Conservation (phyloP, 2,329 filamentous ascomycete genomes). For the Hysterium pulicare region DNA sequence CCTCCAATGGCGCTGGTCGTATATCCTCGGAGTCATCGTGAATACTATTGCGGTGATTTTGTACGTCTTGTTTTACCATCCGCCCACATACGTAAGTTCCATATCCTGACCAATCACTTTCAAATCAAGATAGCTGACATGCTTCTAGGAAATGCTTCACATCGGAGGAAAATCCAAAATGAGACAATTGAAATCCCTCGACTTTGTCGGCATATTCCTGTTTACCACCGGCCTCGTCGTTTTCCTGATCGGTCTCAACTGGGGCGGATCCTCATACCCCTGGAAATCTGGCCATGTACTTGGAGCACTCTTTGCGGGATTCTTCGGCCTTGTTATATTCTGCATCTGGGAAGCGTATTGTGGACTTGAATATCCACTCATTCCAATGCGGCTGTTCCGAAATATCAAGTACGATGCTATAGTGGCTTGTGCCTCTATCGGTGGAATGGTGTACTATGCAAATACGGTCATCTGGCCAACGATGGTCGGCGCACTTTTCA, state of each 20-base stretch:
- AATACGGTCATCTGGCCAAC: conserved; percentile 32
- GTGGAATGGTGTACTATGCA: conserved; percentile 33
- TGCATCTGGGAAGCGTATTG: conserved; percentile 27
- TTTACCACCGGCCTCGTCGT: conserved; percentile 46
- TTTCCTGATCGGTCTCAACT: conserved; percentile 48
- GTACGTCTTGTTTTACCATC: conserved; percentile 38
- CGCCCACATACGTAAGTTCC: conserved; percentile 27
- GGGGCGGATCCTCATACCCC: conserved; percentile 34
- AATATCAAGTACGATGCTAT: conserved; percentile 30
- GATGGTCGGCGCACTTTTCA: conserved; percentile 26
- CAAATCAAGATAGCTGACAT: conserved; percentile 3
- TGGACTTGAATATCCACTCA: conserved; percentile 28
- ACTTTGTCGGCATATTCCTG: conserved; percentile 47
- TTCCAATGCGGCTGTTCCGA: conserved; percentile 24
- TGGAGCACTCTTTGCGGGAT: conserved; percentile 31
- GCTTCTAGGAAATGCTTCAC: conserved; percentile 29
- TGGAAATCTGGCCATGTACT: conserved; percentile 36
- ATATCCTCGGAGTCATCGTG: conserved; percentile 29
- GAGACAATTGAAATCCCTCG: conserved; percentile 38
- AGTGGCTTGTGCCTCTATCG: conserved; percentile 30
- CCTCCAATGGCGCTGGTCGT: conserved; percentile 32
- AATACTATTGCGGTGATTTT: conserved; percentile 22
- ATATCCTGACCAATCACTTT: not conserved
- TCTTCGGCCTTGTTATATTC: conserved; percentile 30
- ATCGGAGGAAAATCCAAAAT: conserved; percentile 32